Percentiles rank a stretch among this genome's conserved stretches.
Conservation (phyloP, 1,139 yeast genomes). For the Blastobotrys ciferrii region DNA sequence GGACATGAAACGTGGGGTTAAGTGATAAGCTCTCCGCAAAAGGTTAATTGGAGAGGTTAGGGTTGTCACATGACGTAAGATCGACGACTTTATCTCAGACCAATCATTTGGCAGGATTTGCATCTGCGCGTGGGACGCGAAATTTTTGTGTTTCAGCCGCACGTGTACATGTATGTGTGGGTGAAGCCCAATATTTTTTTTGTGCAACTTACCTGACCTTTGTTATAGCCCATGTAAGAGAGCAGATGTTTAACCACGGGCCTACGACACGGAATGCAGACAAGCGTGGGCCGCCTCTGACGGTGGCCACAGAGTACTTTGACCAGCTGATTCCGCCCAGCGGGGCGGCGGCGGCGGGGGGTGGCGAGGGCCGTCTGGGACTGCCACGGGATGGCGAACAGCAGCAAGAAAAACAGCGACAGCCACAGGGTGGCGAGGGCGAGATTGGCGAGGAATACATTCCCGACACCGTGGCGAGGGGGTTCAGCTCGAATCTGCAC, state of each 20-base stretch:
- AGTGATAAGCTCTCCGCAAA: background rate
- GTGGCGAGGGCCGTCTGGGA: background rate
- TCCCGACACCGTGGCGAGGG: conserved; percentile 6
- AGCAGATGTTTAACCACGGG: background rate
- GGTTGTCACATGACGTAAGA: background rate
- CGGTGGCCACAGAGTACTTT: background rate
- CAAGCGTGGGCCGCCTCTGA: background rate
- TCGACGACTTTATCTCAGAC: background rate
- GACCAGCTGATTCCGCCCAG: background rate
- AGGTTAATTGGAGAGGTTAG: background rate
- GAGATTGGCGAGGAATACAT: conserved; percentile 15
- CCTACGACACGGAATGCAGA: background rate
- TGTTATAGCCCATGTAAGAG: background rate
- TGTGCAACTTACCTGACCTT: background rate
- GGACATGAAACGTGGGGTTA: background rate
- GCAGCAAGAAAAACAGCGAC: background rate
- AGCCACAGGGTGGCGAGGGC: background rate
- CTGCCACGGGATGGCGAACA: background rate
- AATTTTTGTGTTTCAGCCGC: background rate
- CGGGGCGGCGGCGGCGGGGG: background rate
- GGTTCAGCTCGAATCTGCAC: conserved; percentile 4
- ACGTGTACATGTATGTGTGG: background rate
- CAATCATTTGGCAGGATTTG: background rate
- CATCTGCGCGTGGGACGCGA: background rate
- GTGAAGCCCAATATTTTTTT: background rate